Evolutionary conservation across 768 basidiomycete genomes (phyloP).

Genomic region (Podaxis sp.): DNA sequence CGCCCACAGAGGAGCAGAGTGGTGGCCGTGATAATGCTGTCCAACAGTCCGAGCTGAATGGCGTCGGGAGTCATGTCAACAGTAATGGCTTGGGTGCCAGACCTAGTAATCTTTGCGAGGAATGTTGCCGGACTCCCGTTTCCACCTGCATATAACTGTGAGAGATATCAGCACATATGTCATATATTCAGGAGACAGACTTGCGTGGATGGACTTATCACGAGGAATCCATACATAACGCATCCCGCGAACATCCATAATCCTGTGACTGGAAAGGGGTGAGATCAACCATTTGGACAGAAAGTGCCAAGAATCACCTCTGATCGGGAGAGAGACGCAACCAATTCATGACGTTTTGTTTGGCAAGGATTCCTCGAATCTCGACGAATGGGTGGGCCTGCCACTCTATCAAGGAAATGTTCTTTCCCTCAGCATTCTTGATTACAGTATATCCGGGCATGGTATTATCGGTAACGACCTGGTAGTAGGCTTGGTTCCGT

Average conservation of each 20-base stretch:
- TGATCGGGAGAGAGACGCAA: slow-evolving; percentile 46
- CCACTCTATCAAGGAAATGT: slow-evolving; percentile 59
- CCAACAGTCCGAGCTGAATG: slow-evolving; percentile 49
- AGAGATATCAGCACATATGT: background rate
- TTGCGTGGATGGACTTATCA: slow-evolving; percentile 48
- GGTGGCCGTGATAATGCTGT: slow-evolving; percentile 46
- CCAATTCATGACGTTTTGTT: slow-evolving; percentile 50
- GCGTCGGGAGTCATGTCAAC: slow-evolving; percentile 57
- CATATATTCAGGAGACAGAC: slow-evolving; percentile 15
- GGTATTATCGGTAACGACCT: slow-evolving; percentile 43
- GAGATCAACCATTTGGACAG: slow-evolving; percentile 1
- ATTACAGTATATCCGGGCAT: slow-evolving; percentile 51
- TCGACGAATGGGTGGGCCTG: slow-evolving; percentile 45
- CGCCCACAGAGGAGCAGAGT: slow-evolving; percentile 57
- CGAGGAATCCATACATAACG: slow-evolving; percentile 55
- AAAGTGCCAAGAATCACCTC: slow-evolving; percentile 20
- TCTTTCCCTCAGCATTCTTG: slow-evolving; percentile 42
- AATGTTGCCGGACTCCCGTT: slow-evolving; percentile 27
- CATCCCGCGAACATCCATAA: slow-evolving; percentile 47
- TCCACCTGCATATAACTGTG: slow-evolving; percentile 44
- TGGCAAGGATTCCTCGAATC: slow-evolving; percentile 43
- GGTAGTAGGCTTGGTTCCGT: slow-evolving; percentile 42
- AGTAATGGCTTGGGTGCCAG: slow-evolving; percentile 32
- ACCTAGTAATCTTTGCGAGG: slow-evolving; percentile 43
- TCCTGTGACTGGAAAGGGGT: slow-evolving; percentile 32